Base-by-base conservation (phyloP, 2,329 filamentous ascomycete species). In the Neoascochyta sp. region DNA sequence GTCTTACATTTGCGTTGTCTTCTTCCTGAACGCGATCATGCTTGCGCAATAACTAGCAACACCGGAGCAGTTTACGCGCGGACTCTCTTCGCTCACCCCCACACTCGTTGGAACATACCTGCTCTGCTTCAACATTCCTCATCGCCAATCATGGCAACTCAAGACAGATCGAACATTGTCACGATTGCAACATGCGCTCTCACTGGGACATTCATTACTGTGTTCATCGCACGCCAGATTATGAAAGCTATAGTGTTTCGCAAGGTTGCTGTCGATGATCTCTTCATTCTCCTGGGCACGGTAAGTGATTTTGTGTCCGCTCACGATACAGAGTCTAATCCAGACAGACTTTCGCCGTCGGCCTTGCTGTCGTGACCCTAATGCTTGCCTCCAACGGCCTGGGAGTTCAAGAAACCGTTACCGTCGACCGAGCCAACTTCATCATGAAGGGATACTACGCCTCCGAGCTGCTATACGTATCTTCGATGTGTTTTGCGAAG, bases 391-490 rank as follows among this genome's bases (percentile, higher is more conserved):
- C 46, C 3, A 35, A 54, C 13, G 52, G 54, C 21, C 45, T 58
- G 9, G 52, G 53, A 8, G 33, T 40, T 2, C 15, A 32, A 3
- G 36, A 22, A 14, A 17, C 25, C 4, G 29, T 55, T 16, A 48
- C 52, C 7, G 8, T 43, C 12, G 35, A 36, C 26, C 43, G 47
- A 22, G 45, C 40, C 11, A 35, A 51, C 16, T 24, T 25, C 6
- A 41, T 60, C 21, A 53, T 54, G 42, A 60, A 60, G 30, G 52
- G 40, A 5, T 46, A 52, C 33, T 62, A 62, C 14, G 50, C 47
- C 10, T 58, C 52, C 13, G 48, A 60, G n/a, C 46, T 60, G n/a
- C 29, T 62, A 7, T 62, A 62, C 38, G 32, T 60, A 8, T 35
- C 37, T 4, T 41, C 53, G 0, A 25, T 60, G 9, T 51, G 54